Conservation (phyloP, 2,329 filamentous ascomycete species). For the Fusarium metavorans region DNA sequence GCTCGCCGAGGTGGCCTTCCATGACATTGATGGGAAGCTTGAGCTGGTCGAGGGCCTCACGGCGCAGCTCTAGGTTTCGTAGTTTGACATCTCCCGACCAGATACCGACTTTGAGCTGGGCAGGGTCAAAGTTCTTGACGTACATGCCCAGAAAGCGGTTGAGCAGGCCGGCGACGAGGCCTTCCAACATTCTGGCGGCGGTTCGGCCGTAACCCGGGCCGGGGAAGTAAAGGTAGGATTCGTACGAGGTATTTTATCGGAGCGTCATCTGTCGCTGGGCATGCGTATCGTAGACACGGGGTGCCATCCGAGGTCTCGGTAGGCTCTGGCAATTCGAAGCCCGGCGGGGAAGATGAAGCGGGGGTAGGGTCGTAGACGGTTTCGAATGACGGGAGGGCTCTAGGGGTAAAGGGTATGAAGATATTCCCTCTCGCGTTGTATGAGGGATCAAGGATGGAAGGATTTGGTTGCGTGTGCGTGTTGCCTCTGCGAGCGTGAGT, state of each 20-base stretch:
- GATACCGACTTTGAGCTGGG: conserved; percentile 97
- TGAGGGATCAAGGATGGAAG: conserved; percentile 28
- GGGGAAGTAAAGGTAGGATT: conserved; percentile 53
- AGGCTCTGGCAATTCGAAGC: conserved; percentile 5
- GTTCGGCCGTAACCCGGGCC: conserved; percentile 79
- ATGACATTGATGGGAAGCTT: conserved; percentile 97
- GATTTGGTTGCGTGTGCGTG: conserved; percentile 21
- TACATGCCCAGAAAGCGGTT: conserved; percentile 99
- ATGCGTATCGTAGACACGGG: conserved; percentile 19
- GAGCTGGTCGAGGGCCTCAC: conserved; percentile 96
- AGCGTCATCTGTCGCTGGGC: conserved; percentile 39
- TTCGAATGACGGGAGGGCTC: conserved; percentile 2
- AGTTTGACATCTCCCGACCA: conserved; percentile 99
- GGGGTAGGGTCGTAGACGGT: conserved; percentile 13
- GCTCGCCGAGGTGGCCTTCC: conserved; percentile 90
- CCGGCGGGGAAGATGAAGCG: conserved; percentile 8
- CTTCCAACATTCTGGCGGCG: conserved; percentile 87
- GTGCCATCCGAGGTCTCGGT: conserved; percentile 40
- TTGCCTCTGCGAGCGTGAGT: conserved; percentile 16
- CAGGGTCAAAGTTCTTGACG: conserved; percentile 98
- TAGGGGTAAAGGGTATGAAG: conserved; percentile 19
- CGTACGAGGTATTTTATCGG: conserved; percentile 31
- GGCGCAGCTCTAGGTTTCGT: conserved; percentile 88
- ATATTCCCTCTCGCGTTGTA: conserved; percentile 21
- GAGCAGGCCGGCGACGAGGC: conserved; percentile 94